Evolutionary conservation across 106 monocot genomes (phyloP).

Genomic region (Dendrobium huoshanense): DNA sequence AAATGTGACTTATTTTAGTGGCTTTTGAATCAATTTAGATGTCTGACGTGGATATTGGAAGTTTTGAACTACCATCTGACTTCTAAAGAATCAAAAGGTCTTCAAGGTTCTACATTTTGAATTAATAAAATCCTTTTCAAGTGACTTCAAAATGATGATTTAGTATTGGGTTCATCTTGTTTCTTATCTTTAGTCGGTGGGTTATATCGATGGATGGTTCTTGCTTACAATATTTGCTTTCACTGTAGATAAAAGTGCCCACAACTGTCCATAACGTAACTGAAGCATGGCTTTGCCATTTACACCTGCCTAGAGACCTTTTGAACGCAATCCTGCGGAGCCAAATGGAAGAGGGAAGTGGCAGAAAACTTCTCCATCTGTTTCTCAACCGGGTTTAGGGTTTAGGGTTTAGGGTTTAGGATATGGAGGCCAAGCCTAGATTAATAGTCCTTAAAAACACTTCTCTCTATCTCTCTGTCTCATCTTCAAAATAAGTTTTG

Average conservation of each 20-base stretch:
- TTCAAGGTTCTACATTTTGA: neutral
- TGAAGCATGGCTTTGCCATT: constrained; percentile 42
- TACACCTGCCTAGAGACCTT: constrained; percentile 60
- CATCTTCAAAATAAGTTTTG: no score
- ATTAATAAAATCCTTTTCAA: neutral
- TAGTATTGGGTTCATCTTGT: neutral
- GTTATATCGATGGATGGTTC: neutral
- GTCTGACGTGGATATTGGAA: neutral
- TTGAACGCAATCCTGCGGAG: constrained; percentile 37
- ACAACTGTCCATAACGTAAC: neutral
- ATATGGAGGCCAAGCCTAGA: no score
- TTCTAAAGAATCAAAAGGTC: neutral
- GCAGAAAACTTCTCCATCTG: constrained; percentile 45
- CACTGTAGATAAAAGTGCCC: neutral
- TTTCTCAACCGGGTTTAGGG: constrained; percentile 15
- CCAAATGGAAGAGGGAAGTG: constrained; percentile 56
- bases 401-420: no score
- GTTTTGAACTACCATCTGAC: neutral
- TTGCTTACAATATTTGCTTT: neutral
- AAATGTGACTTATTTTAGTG: neutral
- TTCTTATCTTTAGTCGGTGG: neutral
- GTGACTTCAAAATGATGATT: neutral
- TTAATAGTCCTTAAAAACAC: no score
- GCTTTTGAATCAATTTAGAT: neutral
- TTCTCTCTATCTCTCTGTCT: no score